Base-by-base conservation (phyloP, 2,329 filamentous ascomycete species). In the Geoglossum cookeanum region DNA sequence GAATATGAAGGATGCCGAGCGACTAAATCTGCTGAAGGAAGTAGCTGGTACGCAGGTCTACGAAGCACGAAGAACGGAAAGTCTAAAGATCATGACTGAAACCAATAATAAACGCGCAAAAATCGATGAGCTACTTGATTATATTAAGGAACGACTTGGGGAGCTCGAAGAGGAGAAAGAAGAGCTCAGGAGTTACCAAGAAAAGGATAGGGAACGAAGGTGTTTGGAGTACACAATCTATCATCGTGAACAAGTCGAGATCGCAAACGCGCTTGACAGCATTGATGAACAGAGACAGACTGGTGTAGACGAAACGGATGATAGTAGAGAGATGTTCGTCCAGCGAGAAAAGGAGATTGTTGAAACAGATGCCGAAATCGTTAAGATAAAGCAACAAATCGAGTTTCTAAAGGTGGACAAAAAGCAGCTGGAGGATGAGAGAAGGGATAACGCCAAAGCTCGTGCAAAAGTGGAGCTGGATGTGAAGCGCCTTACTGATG, bases 21-120 rank as follows among this genome's bases (percentile, higher is more conserved):
- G 92, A 56, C 72, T 98, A 61, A 90, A 85, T 63, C 74, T 98
- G 59, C 73, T 98, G 60, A 98, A 98, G 70, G 92, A 97, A 67
- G 92, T 98, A n/a, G 92, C 92, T 0, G 92, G 92, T 60, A 98
- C 92, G 6, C 89, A 96, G 65, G 89, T 96, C 49, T 98, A 98
- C 71, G 92, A 98, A 71, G 85, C 87, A 56, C 84, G 91, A 58
- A 82, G 94, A 60, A 79, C 87, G 32, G 91, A 98, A 69, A 95
- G 88, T 51, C 74, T 94, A 63, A 96, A 95, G 72, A 95, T 98
- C 64, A 95, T 98, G 87, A 81, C 83, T 60, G 92, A 98, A 63
- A 97, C 92, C 15, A 89, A 91, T 69, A 94, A 89, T 71, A 97
- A 96, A 74, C 83, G 89, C 60, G 77, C 83, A 51, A 96, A 96